Base-by-base conservation (phyloP, 169 alveolate species). In the Eimeria necatrix region DNA sequence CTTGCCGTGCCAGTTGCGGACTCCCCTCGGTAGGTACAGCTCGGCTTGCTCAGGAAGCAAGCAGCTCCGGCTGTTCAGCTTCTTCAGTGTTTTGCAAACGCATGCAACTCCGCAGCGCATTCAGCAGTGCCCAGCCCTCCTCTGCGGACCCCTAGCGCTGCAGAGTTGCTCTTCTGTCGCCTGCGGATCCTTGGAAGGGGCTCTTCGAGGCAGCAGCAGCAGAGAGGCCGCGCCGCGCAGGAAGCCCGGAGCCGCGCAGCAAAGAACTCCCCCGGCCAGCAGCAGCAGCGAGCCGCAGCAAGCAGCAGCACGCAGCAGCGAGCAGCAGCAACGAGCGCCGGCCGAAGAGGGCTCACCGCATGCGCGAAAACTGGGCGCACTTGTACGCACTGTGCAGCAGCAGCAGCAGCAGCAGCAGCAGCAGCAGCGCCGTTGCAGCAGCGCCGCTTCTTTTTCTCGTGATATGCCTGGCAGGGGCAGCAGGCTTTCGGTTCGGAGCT, bases 71-170 rank as follows among this genome's bases (percentile, higher is more conserved):
- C 84, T 12, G 84, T 70, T 70, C 41, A 20, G 49, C 52, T 32
- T 26, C 53, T 26, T 7, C n/a, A 46, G 22, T 20, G 52, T 20
- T 32, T 32, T 32, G 41, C 41, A 32, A 32, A 73, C 49, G 84
- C 84, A 73, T 73, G 84, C 84, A 73, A 16, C 9, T 46, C 18
- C 84, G 32, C 49, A 73, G 52, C 84, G 84, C 84, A 46, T 26
- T 22, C 49, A 32, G 84, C 24, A 59, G 9, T 59, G 70, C n/a
- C n/a, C 70, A n/a, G 24, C 70, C n/a, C 70, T 59, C 6, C 16
- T 16, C 16, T n/a, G n/a, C n/a, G n/a, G 70, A 59, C 16, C 24
- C 24, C n/a, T 16, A 16, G 16, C 24, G 18, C 70, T 59, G n/a
- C 24, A 16, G 16, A 9, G 24, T 59, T 16, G 3, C n/a, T 59